Evolutionary conservation across 257 asterid species (phyloP).

Genomic region (Penstemon davidsonii): DNA sequence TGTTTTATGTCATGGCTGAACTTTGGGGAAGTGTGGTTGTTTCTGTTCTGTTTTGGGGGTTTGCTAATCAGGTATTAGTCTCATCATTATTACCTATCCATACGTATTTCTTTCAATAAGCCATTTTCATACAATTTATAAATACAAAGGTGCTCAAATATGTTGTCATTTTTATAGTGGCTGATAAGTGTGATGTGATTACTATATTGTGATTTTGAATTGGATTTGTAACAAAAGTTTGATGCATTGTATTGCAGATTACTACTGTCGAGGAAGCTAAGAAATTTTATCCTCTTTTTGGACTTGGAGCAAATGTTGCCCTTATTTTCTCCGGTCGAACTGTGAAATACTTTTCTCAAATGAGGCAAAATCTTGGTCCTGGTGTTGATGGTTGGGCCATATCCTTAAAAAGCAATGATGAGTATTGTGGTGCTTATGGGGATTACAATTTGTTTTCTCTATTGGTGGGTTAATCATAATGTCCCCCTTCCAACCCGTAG

Average conservation of each 20-base stretch:
- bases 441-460: constrained; percentile 61
- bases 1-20: constrained; percentile 99
- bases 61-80: constrained; percentile 90
- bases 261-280: constrained; percentile 94
- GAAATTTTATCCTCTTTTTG: constrained; percentile 91
- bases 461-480: constrained; percentile 94
- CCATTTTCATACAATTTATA: background rate
- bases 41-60: constrained; percentile 97
- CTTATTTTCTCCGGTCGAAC: constrained; percentile 97
- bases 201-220: no score
- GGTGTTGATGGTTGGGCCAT: constrained; percentile 99
- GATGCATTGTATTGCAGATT: constrained; percentile 46
- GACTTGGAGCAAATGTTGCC: constrained; percentile 97
- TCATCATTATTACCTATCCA: constrained; percentile 11
- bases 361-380: constrained; percentile 80
- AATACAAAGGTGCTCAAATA: background rate
- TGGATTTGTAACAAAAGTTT: no score
- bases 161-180: no score
- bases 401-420: constrained; percentile 94
- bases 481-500: constrained; percentile 83
- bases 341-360: constrained; percentile 89
- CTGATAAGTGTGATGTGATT: no score
- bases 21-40: constrained; percentile 99
- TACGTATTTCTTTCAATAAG: constrained; percentile 5
- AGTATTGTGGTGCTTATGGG: constrained; percentile 91